phyloP scores from a whole-genome alignment of 306 rosid genomes.

The Amphicarpaea edgeworthii region DNA sequence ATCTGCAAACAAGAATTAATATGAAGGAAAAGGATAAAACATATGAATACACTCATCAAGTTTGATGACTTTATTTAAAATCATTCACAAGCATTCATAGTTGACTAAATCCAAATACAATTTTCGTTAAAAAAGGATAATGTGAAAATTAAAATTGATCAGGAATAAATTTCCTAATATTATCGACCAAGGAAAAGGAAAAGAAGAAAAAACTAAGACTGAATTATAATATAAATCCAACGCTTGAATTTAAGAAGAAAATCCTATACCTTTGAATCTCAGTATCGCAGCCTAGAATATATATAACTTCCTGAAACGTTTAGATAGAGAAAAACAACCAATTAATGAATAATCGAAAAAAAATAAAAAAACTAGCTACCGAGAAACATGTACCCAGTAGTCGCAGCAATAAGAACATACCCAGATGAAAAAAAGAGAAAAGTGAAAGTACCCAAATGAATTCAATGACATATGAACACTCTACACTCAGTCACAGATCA shows the following conservation, averaged over 20 bases:
- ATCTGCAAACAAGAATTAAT: conserved; percentile 55
- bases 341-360: conserved; percentile 14
- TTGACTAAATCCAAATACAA: conserved; percentile 44
- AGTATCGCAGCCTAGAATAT: conserved; percentile 43
- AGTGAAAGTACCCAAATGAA: conserved; percentile 47
- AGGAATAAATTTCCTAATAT: conserved; percentile 44
- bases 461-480: conserved; percentile 41
- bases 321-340: conserved; percentile 34
- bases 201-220: conserved; percentile 46
- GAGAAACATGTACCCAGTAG: conserved; percentile 35
- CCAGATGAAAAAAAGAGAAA: conserved; percentile 44
- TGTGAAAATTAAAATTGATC: conserved; percentile 32
- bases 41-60: conserved; percentile 43
- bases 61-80: conserved; percentile 28
- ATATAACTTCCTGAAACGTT: conserved; percentile 48
- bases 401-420: conserved; percentile 39
- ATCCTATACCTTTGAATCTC: conserved; percentile 52
- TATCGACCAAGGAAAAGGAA: conserved; percentile 27
- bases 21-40: conserved; percentile 1
- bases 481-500: conserved; percentile 57
- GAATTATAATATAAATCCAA: conserved; percentile 42
- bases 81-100: conserved; percentile 37
- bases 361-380: neutral
- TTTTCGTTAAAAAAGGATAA: neutral
- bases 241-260: conserved; percentile 53